phyloP scores from a whole-genome alignment of 306 rosid species.

The Quillaja saponaria region DNA sequence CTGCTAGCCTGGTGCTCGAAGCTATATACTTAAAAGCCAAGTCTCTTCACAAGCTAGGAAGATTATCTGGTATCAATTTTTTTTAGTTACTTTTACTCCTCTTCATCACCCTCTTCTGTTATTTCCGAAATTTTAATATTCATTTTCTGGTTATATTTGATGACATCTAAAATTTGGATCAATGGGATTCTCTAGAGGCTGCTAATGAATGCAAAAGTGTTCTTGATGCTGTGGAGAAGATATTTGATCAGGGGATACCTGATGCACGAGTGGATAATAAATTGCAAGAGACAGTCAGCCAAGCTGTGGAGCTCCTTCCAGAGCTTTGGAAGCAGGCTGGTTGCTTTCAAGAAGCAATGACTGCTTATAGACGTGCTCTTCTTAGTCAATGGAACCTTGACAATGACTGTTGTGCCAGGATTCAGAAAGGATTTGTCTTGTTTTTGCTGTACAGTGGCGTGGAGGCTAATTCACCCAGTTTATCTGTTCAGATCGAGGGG shows the following conservation, averaged over 20 bases:
- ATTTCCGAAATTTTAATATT: conserved; percentile 4
- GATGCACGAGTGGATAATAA: conserved; percentile 80
- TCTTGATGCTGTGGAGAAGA: conserved; percentile 87
- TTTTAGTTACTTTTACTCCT: conserved; percentile 16
- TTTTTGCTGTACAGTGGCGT: conserved; percentile 84
- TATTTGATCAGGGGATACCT: conserved; percentile 67
- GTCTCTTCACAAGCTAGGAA: conserved; percentile 85
- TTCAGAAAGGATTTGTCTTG: conserved; percentile 77
- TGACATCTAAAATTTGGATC: conserved; percentile 30
- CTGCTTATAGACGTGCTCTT: conserved; percentile 83
- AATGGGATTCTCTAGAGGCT: conserved; percentile 67
- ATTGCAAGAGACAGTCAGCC: conserved; percentile 81
- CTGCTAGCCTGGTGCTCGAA: conserved; percentile 91
- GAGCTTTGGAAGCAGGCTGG: conserved; percentile 84
- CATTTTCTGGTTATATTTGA: conserved; percentile 14
- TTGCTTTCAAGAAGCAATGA: conserved; percentile 61
- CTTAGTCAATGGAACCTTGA: conserved; percentile 93
- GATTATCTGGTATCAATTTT: conserved; percentile 54
- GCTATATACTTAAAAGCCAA: conserved; percentile 93
- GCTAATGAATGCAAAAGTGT: conserved; percentile 77
- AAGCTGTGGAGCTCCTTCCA: conserved; percentile 95
- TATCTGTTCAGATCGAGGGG: conserved; percentile 75
- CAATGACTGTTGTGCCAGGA: conserved; percentile 74
- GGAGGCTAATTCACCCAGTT: conserved; percentile 88
- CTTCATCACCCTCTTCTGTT: conserved; percentile 10